Evolutionary conservation across 108 stramenopile genomes (phyloP), one percentile per base, ranked within the genome.

Genomic region (Ochromonas danica): DNA sequence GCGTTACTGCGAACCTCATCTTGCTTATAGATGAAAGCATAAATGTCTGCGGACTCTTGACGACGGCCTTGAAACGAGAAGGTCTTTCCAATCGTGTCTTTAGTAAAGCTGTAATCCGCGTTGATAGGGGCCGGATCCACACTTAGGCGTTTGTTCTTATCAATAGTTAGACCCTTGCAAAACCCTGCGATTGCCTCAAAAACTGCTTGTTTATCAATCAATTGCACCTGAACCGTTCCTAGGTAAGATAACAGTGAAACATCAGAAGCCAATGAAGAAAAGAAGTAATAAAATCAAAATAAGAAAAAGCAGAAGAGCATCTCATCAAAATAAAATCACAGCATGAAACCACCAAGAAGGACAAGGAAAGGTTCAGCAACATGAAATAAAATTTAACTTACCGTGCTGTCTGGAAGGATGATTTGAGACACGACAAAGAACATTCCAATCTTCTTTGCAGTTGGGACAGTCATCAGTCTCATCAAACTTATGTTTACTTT

Each of bases 221-320:
- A 57, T 57, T 57, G 51, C 51, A 57, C 51, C 51, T 57, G 51
- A 57, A 57, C 51, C 51, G 51, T 57, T 57, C 51, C 51, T 57
- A 57, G 51, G 51, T 57, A 57, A 57, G 51, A 57, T 57, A 57
- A 57, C 51, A 57, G 51, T 57, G 51, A 57, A 57, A 57, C 51
- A 57, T 57, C 51, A 57, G 51, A 57, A 57, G 51, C 51, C 51
- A 57, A 57, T 57, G 51, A 57, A 57, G 51, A 57, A 57, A 57
- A 57, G 51, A 57, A 57, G 51, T 57, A 57, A 57, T 57, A 57
- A 57, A 57, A 57, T 57, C 51, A 57, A 57, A 57, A 57, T 57
- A 57, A 57, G 51, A 57, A 57, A 57, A 57, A 57, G 51, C 51
- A 57, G 51, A 57, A 57, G n/a, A n/a, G n/a, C n/a, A n/a, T n/a